phyloP scores from a whole-genome alignment of 2,329 filamentous ascomycete genomes.

The Zymoseptoria pseudotritici region DNA sequence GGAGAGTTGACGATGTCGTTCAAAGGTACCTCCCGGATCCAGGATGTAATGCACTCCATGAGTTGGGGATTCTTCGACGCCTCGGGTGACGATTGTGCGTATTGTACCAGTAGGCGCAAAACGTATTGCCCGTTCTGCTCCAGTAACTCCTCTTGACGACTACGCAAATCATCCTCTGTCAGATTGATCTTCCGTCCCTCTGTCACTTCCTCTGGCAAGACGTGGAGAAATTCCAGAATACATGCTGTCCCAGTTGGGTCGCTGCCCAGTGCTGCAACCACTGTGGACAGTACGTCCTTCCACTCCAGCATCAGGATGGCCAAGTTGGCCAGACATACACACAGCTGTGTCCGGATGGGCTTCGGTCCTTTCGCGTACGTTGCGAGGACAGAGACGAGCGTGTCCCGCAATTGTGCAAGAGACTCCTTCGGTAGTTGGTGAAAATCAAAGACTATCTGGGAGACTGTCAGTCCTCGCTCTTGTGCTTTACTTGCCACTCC shows the following conservation, averaged over 20 bases:
- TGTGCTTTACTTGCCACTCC: neutral
- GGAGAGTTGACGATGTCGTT: conserved; percentile 77
- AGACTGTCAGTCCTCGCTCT: conserved; percentile 4
- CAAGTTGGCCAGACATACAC: conserved; percentile 86
- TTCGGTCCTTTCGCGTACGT: conserved; percentile 75
- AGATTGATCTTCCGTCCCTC: conserved; percentile 99
- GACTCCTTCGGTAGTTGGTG: conserved; percentile 74
- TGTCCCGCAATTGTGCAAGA: conserved; percentile 69
- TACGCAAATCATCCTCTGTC: conserved; percentile 89
- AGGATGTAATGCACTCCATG: conserved; percentile 92
- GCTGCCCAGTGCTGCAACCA: conserved; percentile 70
- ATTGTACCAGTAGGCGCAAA: conserved; percentile 77
- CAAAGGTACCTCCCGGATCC: conserved; percentile 87
- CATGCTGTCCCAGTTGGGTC: conserved; percentile 74
- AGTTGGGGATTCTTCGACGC: conserved; percentile 83
- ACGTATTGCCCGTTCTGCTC: conserved; percentile 86
- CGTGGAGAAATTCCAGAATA: conserved; percentile 90
- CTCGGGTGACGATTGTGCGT: conserved; percentile 84
- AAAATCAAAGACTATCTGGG: conserved; percentile 90
- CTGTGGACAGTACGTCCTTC: conserved; percentile 82
- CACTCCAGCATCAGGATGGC: conserved; percentile 94
- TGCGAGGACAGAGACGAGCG: conserved; percentile 73
- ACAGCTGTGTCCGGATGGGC: conserved; percentile 73
- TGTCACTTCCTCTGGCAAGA: conserved; percentile 96
- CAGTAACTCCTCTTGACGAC: conserved; percentile 80